phyloP scores from a whole-genome alignment of 2,329 filamentous ascomycete species.

The Sporothrix brasiliensis region DNA sequence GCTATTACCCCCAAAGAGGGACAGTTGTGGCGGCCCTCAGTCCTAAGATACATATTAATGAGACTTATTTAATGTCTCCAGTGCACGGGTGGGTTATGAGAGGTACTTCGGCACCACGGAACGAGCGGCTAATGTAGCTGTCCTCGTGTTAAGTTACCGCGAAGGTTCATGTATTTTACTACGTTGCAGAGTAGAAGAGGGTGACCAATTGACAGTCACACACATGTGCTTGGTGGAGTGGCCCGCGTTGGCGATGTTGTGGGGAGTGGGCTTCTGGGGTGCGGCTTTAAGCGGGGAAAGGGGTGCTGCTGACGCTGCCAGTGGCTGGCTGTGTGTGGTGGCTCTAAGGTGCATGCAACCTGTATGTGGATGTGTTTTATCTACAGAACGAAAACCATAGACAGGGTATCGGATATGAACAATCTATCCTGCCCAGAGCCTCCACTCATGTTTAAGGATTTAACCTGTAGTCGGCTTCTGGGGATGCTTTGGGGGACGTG shows the following conservation, averaged over 20 bases:
- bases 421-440: too few relatives aligned
- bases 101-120: neutral
- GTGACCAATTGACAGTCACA: neutral
- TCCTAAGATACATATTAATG: too few relatives aligned
- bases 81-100: neutral
- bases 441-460: too few relatives aligned
- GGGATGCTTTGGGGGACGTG: too few relatives aligned
- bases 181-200: neutral
- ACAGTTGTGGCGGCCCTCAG: neutral
- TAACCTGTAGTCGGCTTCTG: too few relatives aligned
- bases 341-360: too few relatives aligned
- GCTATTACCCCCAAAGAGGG: neutral
- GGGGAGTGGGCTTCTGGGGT: neutral
- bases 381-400: too few relatives aligned
- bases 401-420: too few relatives aligned
- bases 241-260: neutral
- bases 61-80: neutral
- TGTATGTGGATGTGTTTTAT: too few relatives aligned
- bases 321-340: neutral
- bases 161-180: neutral
- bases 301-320: neutral
- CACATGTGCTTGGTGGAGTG: slow-evolving; percentile 5
- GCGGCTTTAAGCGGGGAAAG: neutral
- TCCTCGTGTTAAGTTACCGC: neutral
- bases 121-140: neutral